A percentile compares a stretch with the other conserved stretches of the same genome.
These are phyloP conservation scores for Sclerotinia minor DNA, from an alignment of 2,329 filamentous ascomycete species.

Conservation along the genomic window DNA sequence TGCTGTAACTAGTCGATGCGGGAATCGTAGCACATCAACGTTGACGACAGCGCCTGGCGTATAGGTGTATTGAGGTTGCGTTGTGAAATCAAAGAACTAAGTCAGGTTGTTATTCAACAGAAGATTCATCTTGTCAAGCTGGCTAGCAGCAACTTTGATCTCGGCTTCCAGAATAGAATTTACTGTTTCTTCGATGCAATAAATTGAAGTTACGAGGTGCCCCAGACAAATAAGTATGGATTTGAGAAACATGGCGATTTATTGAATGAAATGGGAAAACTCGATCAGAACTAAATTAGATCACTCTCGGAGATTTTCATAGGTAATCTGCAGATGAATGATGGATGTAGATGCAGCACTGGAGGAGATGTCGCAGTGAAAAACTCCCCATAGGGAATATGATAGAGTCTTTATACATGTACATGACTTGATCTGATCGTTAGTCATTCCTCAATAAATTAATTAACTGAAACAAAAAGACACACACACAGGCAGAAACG, in stretches of 20 bases:
- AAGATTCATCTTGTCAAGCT: constrained; percentile 47
- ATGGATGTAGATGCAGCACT: neutral
- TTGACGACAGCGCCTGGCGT: constrained; percentile 51
- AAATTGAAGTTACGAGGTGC: constrained; percentile 26
- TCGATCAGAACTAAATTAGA: neutral
- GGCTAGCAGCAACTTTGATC: constrained; percentile 46
- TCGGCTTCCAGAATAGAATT: constrained; percentile 45
- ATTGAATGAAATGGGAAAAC: neutral
- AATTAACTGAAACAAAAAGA: constrained; percentile 8
- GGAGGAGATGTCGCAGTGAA: constrained; percentile 13
- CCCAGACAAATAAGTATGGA: neutral
- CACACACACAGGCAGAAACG: neutral
- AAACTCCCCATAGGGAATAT: constrained; percentile 10
- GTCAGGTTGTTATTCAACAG: constrained; percentile 45
- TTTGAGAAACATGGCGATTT: constrained; percentile 7
- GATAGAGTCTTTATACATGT: constrained; percentile 4
- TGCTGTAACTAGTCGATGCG: constrained; percentile 48
- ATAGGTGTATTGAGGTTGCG: constrained; percentile 46
- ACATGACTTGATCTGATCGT: neutral
- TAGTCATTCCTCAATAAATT: neutral
- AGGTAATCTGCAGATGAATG: constrained; percentile 14
- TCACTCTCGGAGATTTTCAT: constrained; percentile 2
- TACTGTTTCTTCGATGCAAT: constrained; percentile 44
- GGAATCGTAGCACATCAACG: constrained; percentile 54
- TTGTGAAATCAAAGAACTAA: constrained; percentile 53